Percentiles rank a stretch among this genome's conserved stretches.
phyloP scores from a whole-genome alignment of 192 early-diverging fungal genomes.

The Thamnidium elegans region DNA sequence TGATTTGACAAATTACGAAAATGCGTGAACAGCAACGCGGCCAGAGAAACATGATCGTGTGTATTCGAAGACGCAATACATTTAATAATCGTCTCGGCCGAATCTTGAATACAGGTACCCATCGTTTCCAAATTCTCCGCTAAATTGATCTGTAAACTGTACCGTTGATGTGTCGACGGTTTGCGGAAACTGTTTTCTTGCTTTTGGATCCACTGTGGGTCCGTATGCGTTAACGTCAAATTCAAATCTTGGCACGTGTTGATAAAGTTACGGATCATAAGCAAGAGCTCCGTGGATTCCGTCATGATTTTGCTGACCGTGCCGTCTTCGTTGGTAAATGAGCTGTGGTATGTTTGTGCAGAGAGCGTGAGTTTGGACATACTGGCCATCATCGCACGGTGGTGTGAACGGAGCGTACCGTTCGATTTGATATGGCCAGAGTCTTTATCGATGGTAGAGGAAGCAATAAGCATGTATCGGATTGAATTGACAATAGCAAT shows the following conservation, averaged over 20 bases:
- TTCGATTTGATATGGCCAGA: slow-evolving; percentile 65
- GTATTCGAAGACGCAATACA: neutral
- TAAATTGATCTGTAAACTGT: slow-evolving; percentile 17
- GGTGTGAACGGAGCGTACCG: slow-evolving; percentile 62
- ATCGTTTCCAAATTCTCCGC: slow-evolving; percentile 22
- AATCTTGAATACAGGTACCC: slow-evolving; percentile 25
- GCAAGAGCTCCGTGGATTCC: slow-evolving; percentile 73
- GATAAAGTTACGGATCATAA: slow-evolving; percentile 73
- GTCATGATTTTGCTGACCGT: slow-evolving; percentile 66
- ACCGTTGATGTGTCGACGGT: neutral
- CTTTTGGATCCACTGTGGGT: slow-evolving; percentile 32
- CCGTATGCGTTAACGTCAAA: slow-evolving; percentile 41
- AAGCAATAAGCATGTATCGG: slow-evolving; percentile 83
- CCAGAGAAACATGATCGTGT: neutral
- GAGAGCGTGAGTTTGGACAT: slow-evolving; percentile 82
- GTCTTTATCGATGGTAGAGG: slow-evolving; percentile 68
- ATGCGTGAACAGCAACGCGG: slow-evolving; percentile 13
- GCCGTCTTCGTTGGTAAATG: slow-evolving; percentile 27
- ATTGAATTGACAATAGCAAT: slow-evolving; percentile 73
- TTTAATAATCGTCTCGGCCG: slow-evolving; percentile 17
- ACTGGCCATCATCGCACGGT: slow-evolving; percentile 77
- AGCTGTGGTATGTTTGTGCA: slow-evolving; percentile 65
- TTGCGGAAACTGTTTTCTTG: neutral
- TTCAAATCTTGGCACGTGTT: slow-evolving; percentile 33
- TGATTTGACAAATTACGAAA: slow-evolving; percentile 23